Percentiles rank a stretch among this genome's conserved stretches.
These are phyloP conservation scores for Gnaphalium uliginosum DNA, from an alignment of 129 eudicot species.

Conservation along the genomic window DNA sequence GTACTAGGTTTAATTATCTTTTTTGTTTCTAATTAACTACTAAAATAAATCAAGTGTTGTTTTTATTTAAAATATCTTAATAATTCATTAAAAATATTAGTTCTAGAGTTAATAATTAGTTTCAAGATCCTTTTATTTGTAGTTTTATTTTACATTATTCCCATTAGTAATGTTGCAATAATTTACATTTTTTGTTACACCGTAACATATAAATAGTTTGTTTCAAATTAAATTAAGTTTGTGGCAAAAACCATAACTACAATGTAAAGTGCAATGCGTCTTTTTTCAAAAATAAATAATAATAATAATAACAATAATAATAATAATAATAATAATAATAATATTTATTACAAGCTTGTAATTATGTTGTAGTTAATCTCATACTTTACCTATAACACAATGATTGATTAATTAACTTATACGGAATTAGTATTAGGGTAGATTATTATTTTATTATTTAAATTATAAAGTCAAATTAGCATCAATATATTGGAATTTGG, in stretches of 20 bases:
- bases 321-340: too few relatives aligned
- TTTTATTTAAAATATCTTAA: background rate
- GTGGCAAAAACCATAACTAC: too few relatives aligned
- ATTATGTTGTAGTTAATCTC: background rate
- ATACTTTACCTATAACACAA: too few relatives aligned
- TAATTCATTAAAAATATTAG: background rate
- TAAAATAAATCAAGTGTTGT: background rate
- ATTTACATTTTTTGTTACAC: too few relatives aligned
- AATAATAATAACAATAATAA: too few relatives aligned
- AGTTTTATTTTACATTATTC: background rate
- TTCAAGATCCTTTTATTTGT: background rate
- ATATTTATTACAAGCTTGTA: background rate
- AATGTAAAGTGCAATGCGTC: too few relatives aligned
- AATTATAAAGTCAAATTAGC: background rate
- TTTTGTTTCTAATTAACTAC: background rate
- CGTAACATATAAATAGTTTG: background rate
- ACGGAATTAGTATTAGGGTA: too few relatives aligned
- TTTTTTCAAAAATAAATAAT: too few relatives aligned
- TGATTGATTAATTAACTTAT: too few relatives aligned
- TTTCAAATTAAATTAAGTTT: background rate
- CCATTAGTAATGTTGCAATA: background rate
- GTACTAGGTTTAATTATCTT: constrained; percentile 26
- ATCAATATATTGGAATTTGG: constrained; percentile 31
- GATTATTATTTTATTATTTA: too few relatives aligned
- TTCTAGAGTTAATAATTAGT: too few relatives aligned